Base-by-base conservation (phyloP, 2,329 filamentous ascomycete genomes). In the Endocalyx cinctus region DNA sequence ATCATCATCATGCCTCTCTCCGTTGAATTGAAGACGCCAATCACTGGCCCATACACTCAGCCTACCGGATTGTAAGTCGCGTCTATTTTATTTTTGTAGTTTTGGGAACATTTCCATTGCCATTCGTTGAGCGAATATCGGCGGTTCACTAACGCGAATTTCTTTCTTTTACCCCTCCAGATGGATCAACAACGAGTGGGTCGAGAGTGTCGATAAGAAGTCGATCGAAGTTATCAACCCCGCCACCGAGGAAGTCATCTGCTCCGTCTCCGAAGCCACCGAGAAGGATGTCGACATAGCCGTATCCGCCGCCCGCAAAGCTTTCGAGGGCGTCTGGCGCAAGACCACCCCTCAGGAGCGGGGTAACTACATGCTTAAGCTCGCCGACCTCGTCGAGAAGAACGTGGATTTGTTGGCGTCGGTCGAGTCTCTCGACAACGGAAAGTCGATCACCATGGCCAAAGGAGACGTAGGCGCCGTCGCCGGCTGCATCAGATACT, bases 211-310 rank as follows among this genome's bases (percentile, higher is more conserved):
- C 44, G 86, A 94, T 52, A 88, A 88, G 69, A 83, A 87, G 76
- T 88, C 82, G 48, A 92, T 95, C 57, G 87, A 95, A 67, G 84
- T 88, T 62, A 82, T 92, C 73, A 94, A 94, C 76, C 88, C 88
- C 39, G 57, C 82, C 45, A 87, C 78, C 46, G 89, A 95, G 64
- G 80, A 88, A 64, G 78, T 87, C 55, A 94, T 94, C 69, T 77
- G 72, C 71, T 81, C 80, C 35, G 85, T 95, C 51, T 69, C 78
- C 58, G 88, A 94, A 68, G 89, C 82, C 57, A 85, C 82, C 46
- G 87, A 94, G 72, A 88, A 94, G 72, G 87, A 92, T 67, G 69
- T 82, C 60, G 78, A 81, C 61, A 67, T 88, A 39, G 89, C 89
- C 43, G 89, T 96, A 45, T 69, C 76, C 37, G 88, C 87, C 33